Evolutionary conservation across 225 moss, liverwort and hornwort species (phyloP), one percentile per base, ranked within the genome.

Genomic region (Climacium dendroides): DNA sequence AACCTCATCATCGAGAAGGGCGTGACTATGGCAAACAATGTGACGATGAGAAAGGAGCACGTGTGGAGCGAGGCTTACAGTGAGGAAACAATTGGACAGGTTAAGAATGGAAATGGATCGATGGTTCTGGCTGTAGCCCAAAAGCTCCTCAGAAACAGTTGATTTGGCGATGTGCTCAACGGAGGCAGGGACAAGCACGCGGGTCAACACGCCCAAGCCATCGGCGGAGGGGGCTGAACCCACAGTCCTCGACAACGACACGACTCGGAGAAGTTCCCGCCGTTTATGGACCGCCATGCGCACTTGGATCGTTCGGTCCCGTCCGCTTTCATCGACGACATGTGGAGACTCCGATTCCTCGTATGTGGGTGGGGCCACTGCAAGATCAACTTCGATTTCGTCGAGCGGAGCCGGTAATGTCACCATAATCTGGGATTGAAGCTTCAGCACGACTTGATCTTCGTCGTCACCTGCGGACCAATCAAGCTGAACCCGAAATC

Each of bases 361-460:
- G 82, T 72, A 81, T 61, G 82, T 70, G 35, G 80, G 86, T 66
- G 89, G 86, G 76, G 87, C 53, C 54, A 91, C 89, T 83, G 86
- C 86, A 78, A 99, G 87, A 76, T 71, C 90, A 64, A 97, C 92
- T 66, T 92, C 89, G 88, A 99, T 91, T 92, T 96, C 97, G 81
- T 99, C 99, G 74, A 95, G 95, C 39, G 99, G 96, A 66, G 91
- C 89, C 29, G 99, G 97, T 57, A 99, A 90, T 55, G 96, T 99
- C 88, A 99, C 96, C 99, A 99, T 99, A 70, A 99, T 96, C 92
- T 96, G 97, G 52, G 99, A 99, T 87, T 99, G 97, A 54, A 99
- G 97, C 91, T 96, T 99, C 76, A 99, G 94, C 45, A 94, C 96
- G 75, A 99, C 97, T 91, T 99, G 99, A 89, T 99, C 99, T 90